Conservation (phyloP, 305 asterid genomes). For the Ilex paraguariensis region DNA sequence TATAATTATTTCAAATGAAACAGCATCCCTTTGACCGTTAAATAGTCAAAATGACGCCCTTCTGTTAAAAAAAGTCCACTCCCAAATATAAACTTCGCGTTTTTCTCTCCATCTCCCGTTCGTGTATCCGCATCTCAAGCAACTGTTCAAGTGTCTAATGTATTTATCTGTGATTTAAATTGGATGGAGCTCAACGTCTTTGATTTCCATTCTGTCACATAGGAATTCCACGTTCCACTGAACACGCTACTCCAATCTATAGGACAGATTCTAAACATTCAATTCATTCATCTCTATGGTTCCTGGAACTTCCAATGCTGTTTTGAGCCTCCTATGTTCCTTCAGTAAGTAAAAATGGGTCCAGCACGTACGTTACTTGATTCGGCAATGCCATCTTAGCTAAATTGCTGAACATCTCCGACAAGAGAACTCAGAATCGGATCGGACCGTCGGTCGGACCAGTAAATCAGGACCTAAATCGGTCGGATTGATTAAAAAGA, state of each 20-base stretch:
- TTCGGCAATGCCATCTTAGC: constrained; percentile 22
- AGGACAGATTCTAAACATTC: not conserved
- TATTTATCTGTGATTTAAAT: not conserved
- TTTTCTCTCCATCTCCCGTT: too few species aligned
- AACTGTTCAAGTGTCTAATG: not conserved
- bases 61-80: too few species aligned
- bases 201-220: not conserved
- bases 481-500: too few species aligned
- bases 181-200: not conserved
- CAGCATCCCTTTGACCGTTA: too few species aligned
- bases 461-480: too few species aligned
- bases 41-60: too few species aligned
- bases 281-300: too few species aligned
- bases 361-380: constrained; percentile 16
- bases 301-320: too few species aligned
- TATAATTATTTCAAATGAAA: too few species aligned
- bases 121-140: too few species aligned
- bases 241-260: not conserved
- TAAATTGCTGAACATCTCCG: constrained; percentile 29
- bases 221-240: not conserved
- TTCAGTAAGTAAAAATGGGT: constrained; percentile 1
- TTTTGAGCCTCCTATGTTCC: not conserved
- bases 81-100: too few species aligned
- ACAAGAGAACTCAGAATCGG: constrained; percentile 17
- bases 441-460: too few species aligned